Base-by-base conservation (phyloP, 2,329 filamentous ascomycete genomes). In the Dothiorella sarmentorum region DNA sequence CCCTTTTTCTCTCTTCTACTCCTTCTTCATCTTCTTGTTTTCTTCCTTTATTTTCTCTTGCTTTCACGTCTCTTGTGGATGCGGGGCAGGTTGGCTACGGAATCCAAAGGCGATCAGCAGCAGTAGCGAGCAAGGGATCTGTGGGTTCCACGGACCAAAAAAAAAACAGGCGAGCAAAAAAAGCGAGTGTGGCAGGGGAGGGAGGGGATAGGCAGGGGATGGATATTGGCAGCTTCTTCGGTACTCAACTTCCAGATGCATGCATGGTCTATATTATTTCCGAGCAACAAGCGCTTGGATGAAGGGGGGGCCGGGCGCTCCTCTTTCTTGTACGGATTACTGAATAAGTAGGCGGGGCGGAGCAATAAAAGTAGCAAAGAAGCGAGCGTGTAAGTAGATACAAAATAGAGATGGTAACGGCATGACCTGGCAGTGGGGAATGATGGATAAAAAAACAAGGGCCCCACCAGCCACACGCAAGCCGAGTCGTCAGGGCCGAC, bases 391-490 rank as follows among this genome's bases (percentile, higher is more conserved):
- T 7, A 7, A 11, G 27, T 31, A 31, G 27, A 31, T 11, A 31
- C 27, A 13, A 6, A 31, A 31, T 31, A 31, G 29, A 31, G 29
- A 13, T 31, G 29, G n/a, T n/a, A n/a, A n/a, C n/a, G n/a, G n/a
- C n/a, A n/a, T n/a, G n/a, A n/a, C n/a, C n/a, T n/a, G n/a, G n/a
- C n/a, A n/a, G n/a, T n/a, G n/a, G n/a, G n/a, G n/a, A n/a, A n/a
- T n/a, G n/a, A n/a, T n/a, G n/a, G n/a, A n/a, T n/a, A n/a, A n/a
- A n/a, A n/a, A n/a, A n/a, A 24, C 45, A 24, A 35, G 45, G 45
- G n/a, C n/a, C 47, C 47, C 47, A 52, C 47, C 49, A 53, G 49
- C 49, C 49, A 53, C 49, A 53, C 49, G 49, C 49, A 53, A 53
- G 49, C n/a, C 49, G 49, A 53, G 49, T 38, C 43, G 43, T 47